A percentile compares a stretch with the other conserved stretches of the same genome.
phyloP scores from a whole-genome alignment of 2,329 filamentous ascomycete species.

The Phialocephala sp. region DNA sequence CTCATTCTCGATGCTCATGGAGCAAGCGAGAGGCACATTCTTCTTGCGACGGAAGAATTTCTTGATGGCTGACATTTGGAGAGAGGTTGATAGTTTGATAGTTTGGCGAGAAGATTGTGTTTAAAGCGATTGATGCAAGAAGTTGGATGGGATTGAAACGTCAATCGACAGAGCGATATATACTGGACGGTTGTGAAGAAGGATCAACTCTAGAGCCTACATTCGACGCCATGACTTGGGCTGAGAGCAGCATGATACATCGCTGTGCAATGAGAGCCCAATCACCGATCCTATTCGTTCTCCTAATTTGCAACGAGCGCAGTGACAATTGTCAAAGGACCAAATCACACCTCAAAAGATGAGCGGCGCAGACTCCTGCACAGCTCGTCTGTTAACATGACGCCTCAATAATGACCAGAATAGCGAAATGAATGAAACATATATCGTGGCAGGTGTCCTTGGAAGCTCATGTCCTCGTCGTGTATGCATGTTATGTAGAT shows the following conservation, averaged over 20 bases:
- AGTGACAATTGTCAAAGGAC: no score
- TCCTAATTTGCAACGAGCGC: no score
- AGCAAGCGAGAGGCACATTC: constrained; percentile 43
- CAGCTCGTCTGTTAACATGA: neutral
- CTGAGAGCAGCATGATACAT: no score
- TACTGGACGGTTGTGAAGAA: no score
- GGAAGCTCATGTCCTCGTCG: neutral
- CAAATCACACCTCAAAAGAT: neutral
- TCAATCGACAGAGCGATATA: no score
- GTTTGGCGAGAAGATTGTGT: neutral
- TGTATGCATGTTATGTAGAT: neutral
- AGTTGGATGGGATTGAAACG: neutral
- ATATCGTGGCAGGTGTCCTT: no score
- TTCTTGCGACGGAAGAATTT: constrained; percentile 44
- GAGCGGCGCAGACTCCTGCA: neutral
- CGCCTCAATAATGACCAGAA: neutral
- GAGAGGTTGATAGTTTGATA: neutral
- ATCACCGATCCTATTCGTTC: no score
- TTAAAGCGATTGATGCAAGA: neutral
- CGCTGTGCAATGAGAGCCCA: no score
- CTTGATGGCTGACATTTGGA: constrained; percentile 1
- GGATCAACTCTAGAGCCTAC: no score
- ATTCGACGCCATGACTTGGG: no score
- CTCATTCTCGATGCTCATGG: constrained; percentile 42
- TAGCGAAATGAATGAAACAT: neutral